A percentile compares a stretch with the other conserved stretches of the same genome.
Conservation (phyloP, 192 early-diverging fungal genomes). For the Rhizoclosmatium globosum region DNA sequence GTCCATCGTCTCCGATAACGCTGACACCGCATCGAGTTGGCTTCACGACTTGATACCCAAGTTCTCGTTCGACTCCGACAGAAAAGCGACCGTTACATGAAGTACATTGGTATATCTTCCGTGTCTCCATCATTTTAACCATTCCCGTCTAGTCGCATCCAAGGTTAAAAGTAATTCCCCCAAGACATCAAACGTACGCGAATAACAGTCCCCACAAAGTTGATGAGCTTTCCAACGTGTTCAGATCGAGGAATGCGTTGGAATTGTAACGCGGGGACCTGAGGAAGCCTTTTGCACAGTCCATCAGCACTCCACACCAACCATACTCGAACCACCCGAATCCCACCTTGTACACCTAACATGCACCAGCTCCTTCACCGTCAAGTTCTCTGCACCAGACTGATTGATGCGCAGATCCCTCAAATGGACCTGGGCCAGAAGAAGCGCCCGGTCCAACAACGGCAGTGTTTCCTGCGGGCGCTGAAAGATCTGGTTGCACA, state of each 20-base stretch:
- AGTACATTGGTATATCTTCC: slow-evolving; percentile 58
- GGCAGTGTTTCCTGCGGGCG: slow-evolving; percentile 8
- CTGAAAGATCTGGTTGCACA: slow-evolving; percentile 22
- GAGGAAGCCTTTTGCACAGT: slow-evolving; percentile 44
- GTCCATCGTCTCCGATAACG: slow-evolving; percentile 7
- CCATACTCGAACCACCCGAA: slow-evolving; percentile 21
- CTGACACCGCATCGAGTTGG: slow-evolving; percentile 62
- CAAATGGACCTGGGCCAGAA: slow-evolving; percentile 18
- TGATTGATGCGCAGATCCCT: neutral
- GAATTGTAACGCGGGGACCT: slow-evolving; percentile 45
- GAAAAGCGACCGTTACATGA: slow-evolving; percentile 67
- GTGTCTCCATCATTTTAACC: slow-evolving; percentile 75
- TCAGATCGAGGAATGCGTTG: slow-evolving; percentile 63
- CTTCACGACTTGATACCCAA: slow-evolving; percentile 65
- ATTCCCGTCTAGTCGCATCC: slow-evolving; percentile 61
- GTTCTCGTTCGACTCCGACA: slow-evolving; percentile 68
- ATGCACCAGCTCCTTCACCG: slow-evolving; percentile 41
- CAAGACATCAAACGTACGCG: slow-evolving; percentile 33
- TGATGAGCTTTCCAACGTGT: slow-evolving; percentile 67
- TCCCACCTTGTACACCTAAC: slow-evolving; percentile 42
- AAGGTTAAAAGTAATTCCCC: too few species aligned
- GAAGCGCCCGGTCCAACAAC: slow-evolving; percentile 13
- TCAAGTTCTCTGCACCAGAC: slow-evolving; percentile 17
- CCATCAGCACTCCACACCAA: too few species aligned
- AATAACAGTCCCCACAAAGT: slow-evolving; percentile 71